Conservation (phyloP, 352 stramenopile species). For the Phytophthora pinifolia region DNA sequence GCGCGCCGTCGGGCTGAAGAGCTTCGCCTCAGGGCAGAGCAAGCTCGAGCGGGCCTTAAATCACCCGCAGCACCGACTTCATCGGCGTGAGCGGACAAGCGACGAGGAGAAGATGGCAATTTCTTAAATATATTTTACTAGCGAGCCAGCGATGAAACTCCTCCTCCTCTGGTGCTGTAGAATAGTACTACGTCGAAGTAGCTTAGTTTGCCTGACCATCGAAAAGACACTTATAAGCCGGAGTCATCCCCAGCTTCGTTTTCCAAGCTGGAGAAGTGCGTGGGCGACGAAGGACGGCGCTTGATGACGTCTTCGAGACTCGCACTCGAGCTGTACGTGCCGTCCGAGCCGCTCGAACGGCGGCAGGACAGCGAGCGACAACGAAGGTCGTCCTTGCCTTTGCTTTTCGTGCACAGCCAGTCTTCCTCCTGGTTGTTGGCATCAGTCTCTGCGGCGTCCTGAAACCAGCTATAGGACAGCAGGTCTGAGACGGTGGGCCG, state of each 20-base stretch:
- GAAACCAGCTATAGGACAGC: constrained; percentile 62
- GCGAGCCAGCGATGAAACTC: constrained; percentile 14
- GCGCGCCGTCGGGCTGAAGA: constrained; percentile 59
- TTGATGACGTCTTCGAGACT: constrained; percentile 57
- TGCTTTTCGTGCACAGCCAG: constrained; percentile 24
- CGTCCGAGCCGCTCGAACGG: constrained; percentile 43
- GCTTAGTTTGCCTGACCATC: constrained; percentile 20
- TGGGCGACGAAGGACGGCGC: constrained; percentile 17
- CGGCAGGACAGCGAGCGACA: constrained; percentile 48
- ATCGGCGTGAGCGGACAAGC: constrained; percentile 13
- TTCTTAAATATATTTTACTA: constrained; percentile 27
- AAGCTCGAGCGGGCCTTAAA: constrained; percentile 43
- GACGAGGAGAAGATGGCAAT: constrained; percentile 4
- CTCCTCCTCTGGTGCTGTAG: too few species aligned
- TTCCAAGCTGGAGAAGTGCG: constrained; percentile 22
- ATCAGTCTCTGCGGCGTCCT: constrained; percentile 16
- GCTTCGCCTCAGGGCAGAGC: constrained; percentile 51
- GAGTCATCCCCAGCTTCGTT: constrained; percentile 7
- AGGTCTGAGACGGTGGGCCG: constrained; percentile 64
- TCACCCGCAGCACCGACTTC: constrained; percentile 19
- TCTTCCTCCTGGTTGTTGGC: constrained; percentile 20
- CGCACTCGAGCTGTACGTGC: constrained; percentile 56
- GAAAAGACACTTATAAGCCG: constrained; percentile 2
- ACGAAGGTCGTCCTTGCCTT: constrained; percentile 21
- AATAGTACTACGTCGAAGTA: constrained; percentile 1